Percentiles rank a stretch among this genome's conserved stretches.
phyloP scores from a whole-genome alignment of 1,139 yeast genomes.

The Candida sp. region DNA sequence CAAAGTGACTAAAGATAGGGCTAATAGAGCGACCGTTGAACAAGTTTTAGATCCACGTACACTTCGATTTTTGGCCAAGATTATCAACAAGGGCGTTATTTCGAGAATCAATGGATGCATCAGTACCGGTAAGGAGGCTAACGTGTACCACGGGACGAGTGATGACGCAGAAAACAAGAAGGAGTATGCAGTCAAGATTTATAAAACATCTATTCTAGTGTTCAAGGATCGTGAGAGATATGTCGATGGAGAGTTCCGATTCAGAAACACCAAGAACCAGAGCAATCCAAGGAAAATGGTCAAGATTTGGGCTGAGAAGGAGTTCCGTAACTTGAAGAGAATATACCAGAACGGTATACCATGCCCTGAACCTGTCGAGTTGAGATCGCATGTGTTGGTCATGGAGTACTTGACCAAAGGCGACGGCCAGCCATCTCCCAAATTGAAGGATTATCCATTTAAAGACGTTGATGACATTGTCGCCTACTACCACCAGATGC shows the following conservation, averaged over 20 bases:
- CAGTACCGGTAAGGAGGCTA: slow-evolving; percentile 98
- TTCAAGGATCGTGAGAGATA: slow-evolving; percentile 96
- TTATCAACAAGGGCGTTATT: slow-evolving; percentile 82
- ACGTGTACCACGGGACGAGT: slow-evolving; percentile 92
- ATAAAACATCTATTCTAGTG: slow-evolving; percentile 93
- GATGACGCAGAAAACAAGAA: slow-evolving; percentile 49
- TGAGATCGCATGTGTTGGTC: slow-evolving; percentile 88
- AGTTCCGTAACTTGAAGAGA: slow-evolving; percentile 89
- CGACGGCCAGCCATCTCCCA: slow-evolving; percentile 85
- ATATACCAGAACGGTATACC: slow-evolving; percentile 81
- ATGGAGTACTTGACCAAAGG: slow-evolving; percentile 92
- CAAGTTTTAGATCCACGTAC: slow-evolving; percentile 97
- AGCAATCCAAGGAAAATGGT: slow-evolving; percentile 98
- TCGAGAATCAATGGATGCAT: slow-evolving; percentile 92
- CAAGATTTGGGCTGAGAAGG: slow-evolving; percentile 98
- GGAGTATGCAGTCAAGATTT: slow-evolving; percentile 90
- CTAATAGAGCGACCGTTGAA: slow-evolving; percentile 96
- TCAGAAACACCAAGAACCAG: slow-evolving; percentile 81
- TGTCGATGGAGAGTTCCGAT: slow-evolving; percentile 95
- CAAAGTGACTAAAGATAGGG: slow-evolving; percentile 73
- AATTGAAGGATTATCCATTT: slow-evolving; percentile 80
- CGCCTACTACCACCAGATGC: slow-evolving; percentile 74
- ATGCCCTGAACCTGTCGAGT: slow-evolving; percentile 89
- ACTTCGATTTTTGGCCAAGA: slow-evolving; percentile 75
- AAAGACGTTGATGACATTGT: slow-evolving; percentile 66